Percentiles rank a stretch among this genome's conserved stretches.
Conservation (phyloP, 176 grass and related monocot species). For the Oryza meridionalis region DNA sequence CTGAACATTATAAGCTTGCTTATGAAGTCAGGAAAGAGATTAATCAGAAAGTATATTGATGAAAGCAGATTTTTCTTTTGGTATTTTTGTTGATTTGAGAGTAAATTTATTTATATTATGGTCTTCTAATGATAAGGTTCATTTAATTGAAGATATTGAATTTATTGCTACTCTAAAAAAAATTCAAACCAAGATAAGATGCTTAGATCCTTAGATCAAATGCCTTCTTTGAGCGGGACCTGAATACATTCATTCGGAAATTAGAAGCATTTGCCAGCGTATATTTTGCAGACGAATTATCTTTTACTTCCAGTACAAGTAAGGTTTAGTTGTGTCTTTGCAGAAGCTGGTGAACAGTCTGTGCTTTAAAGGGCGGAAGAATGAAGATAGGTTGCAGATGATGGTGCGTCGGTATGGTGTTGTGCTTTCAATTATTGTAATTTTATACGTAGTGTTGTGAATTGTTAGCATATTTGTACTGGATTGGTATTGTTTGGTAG, state of each 20-base stretch:
- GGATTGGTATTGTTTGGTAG: constrained; percentile 17
- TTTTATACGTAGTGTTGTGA: constrained; percentile 29
- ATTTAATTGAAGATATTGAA: neutral
- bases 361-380: constrained; percentile 50
- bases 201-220: neutral
- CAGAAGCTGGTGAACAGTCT: constrained; percentile 85
- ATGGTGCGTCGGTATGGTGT: neutral
- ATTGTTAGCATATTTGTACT: constrained; percentile 30
- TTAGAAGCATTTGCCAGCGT: neutral
- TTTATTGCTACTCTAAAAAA: neutral
- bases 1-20: constrained; percentile 18
- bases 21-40: neutral
- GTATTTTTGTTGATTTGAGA: neutral
- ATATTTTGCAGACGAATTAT: constrained; percentile 9
- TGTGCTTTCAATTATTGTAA: constrained; percentile 25
- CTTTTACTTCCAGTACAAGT: constrained; percentile 44
- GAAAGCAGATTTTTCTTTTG: neutral
- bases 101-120: constrained; percentile 10
- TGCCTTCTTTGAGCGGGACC: constrained; percentile 19
- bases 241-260: constrained; percentile 8
- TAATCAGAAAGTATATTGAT: neutral
- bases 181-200: constrained; percentile 29
- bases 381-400: neutral
- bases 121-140: neutral
- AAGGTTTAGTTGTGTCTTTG: constrained; percentile 50